Evolutionary conservation across 768 basidiomycete species (phyloP), one percentile per base, ranked within the genome.

Genomic region (Rickenella mellea): DNA sequence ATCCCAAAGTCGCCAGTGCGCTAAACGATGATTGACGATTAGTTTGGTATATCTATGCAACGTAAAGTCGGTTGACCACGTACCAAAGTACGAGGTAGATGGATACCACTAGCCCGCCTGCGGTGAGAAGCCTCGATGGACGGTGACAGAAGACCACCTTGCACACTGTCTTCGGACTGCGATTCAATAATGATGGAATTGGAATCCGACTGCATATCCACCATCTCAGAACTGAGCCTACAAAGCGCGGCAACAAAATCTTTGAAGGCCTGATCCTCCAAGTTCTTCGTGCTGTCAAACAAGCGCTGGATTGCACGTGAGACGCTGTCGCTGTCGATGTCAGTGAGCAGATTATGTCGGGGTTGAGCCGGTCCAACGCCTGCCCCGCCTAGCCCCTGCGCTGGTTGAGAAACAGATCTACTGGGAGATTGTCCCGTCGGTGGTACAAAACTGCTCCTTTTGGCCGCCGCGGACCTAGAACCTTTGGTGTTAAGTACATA

Each of bases 1-100:
- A 97, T 81, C n/a, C 90, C 88, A 64, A 96, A 98, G 48, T 99
- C 94, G 0, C 87, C 88, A 0, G 84, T 74, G n/a, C 85, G 74
- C 86, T 91, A 45, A 19, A 37, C 49, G n/a, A 24, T 22, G 2
- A 14, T 35, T 26, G 41, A 44, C 21, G 39, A 46, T 17, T 6
- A 28, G 5, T 42, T 35, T 45, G 46, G 32, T 27, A 30, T 27
- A 43, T 25, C 12, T 26, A n/a, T 32, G 31, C 25, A 26, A 37
- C 32, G 7, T 25, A 24, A 0, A 41, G 30, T 30, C 15, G n/a
- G 17, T 31, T 17, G 17, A 43, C 41, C 44, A 66, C 83, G 53
- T 48, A 88, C 86, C 65, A 86, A 62, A 2, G 83, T 83, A 38
- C 79, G 75, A 0, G 85, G 82, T 14, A 91, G 67, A 56, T 86